Evolutionary conservation across 352 stramenopile species (phyloP), one percentile per base, ranked within the genome.

Genomic region (Phytophthora constricta): DNA sequence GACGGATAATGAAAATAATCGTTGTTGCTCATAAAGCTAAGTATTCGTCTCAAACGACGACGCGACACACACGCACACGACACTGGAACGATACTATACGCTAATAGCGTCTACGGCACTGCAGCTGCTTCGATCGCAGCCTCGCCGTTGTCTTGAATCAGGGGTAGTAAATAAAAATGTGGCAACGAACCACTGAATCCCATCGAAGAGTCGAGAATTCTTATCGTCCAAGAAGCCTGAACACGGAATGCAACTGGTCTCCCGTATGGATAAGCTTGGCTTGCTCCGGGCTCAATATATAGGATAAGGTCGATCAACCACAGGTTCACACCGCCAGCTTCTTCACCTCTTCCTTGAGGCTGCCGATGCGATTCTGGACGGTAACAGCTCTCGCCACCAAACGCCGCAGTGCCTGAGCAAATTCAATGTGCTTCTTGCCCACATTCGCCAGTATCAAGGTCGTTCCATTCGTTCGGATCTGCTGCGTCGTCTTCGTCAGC

Each of bases 391-490:
- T 74, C 43, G 77, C 73, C 26, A 92, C 83, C 25, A 92, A 65
- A 26, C 78, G 73, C 47, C 79, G 83, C 47, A 87, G 70, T 16
- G 79, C 73, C 43, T 77, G 67, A 16, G 76, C 56, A 42, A 77
- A 76, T 54, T 80, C 78, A 10, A 64, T 76, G 34, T 80, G 72
- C 13, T 80, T 65, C 22, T 75, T 80, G 11, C 76, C 76, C 3
- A 87, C 62, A 62, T 85, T 79, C 0, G 73, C 70, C 26, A 92
- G 65, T 37, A 92, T 92, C 56, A 87, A 62, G 9, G 77, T 86
- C 45, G 82, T 82, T 53, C 80, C 84, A 28, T 72, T 89, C 17
- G 80, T 85, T n/a, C 84, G 84, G 41, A 92, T 84, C 45, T 89
- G 80, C 60, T 87, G 80, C 5, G 82, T 83, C n/a, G 84, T 79